Conservation (phyloP, 768 basidiomycete genomes). For the Agrocybe praecox region DNA sequence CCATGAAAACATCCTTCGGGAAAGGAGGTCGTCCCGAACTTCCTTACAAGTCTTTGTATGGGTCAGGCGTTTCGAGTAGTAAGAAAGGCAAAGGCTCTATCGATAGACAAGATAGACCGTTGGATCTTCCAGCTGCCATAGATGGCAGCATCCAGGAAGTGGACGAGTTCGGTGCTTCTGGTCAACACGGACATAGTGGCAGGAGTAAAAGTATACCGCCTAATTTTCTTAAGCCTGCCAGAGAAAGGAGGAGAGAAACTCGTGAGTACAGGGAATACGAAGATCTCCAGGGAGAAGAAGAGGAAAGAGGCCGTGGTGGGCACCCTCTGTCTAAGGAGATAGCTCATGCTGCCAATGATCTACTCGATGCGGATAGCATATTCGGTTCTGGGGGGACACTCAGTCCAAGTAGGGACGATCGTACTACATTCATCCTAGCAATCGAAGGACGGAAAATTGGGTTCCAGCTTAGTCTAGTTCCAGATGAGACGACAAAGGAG, state of each 20-base stretch:
- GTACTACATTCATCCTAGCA: slow-evolving; percentile 63
- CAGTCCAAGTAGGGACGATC: slow-evolving; percentile 59
- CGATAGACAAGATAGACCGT: slow-evolving; percentile 21
- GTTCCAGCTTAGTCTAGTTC: slow-evolving; percentile 77
- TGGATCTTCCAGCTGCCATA: slow-evolving; percentile 15
- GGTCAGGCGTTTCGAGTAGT: slow-evolving; percentile 23
- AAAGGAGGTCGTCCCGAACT: slow-evolving; percentile 42
- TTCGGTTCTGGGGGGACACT: slow-evolving; percentile 61
- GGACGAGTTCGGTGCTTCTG: slow-evolving; percentile 1
- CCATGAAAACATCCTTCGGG: slow-evolving; percentile 55
- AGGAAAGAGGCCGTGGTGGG: slow-evolving; percentile 12
- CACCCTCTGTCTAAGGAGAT: background rate
- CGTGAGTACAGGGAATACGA: slow-evolving; percentile 35
- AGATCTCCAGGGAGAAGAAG: slow-evolving; percentile 25
- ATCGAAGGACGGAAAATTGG: slow-evolving; percentile 59
- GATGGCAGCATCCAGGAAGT: background rate
- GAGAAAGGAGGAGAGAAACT: slow-evolving; percentile 20
- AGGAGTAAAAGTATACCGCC: slow-evolving; percentile 64
- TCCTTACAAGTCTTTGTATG: slow-evolving; percentile 15
- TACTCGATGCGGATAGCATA: slow-evolving; percentile 1
- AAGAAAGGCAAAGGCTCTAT: slow-evolving; percentile 27
- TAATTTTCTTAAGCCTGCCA: slow-evolving; percentile 41
- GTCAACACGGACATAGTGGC: slow-evolving; percentile 23
- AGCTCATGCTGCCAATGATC: background rate
- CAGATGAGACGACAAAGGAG: background rate